Conservation (phyloP, 257 asterid species). For the Petunia secreta region DNA sequence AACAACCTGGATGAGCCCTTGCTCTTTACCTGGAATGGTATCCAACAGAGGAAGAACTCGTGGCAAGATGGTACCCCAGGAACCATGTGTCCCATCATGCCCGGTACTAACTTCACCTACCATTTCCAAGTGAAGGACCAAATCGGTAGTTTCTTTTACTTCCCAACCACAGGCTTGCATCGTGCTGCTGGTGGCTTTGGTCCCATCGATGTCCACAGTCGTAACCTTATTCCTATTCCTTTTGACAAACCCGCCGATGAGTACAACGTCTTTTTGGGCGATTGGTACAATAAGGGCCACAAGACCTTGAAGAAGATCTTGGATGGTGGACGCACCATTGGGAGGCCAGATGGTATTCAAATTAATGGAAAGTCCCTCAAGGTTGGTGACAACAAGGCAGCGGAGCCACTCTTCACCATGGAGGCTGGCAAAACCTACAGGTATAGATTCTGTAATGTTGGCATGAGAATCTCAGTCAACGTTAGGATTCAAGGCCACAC, state of each 20-base stretch:
- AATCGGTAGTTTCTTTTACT: slow-evolving; percentile 55
- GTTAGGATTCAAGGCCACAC: slow-evolving; percentile 52
- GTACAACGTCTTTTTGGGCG: slow-evolving; percentile 46
- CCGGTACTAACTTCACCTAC: slow-evolving; percentile 52
- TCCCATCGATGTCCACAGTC: slow-evolving; percentile 49
- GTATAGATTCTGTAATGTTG: slow-evolving; percentile 54
- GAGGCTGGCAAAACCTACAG: slow-evolving; percentile 55
- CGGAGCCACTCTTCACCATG: slow-evolving; percentile 45
- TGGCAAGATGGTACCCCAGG: slow-evolving; percentile 62
- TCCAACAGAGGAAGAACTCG: slow-evolving; percentile 58
- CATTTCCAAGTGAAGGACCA: slow-evolving; percentile 63
- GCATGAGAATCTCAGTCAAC: slow-evolving; percentile 50
- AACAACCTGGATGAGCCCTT: slow-evolving; percentile 57
- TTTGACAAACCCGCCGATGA: slow-evolving; percentile 47
- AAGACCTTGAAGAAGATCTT: slow-evolving; percentile 40
- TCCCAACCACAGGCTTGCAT: slow-evolving; percentile 48
- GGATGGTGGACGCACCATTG: slow-evolving; percentile 45
- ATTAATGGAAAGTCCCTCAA: slow-evolving; percentile 47
- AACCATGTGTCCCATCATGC: slow-evolving; percentile 58
- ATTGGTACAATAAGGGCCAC: slow-evolving; percentile 63
- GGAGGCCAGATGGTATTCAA: slow-evolving; percentile 51
- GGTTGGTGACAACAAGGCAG: slow-evolving; percentile 34
- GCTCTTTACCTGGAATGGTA: slow-evolving; percentile 46
- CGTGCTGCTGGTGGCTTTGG: slow-evolving; percentile 57
- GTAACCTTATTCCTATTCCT: slow-evolving; percentile 54